A percentile compares a stretch with the other conserved stretches of the same genome.
Conservation (phyloP, 805 yeast genomes). For the Pachysolen tannophilus region DNA sequence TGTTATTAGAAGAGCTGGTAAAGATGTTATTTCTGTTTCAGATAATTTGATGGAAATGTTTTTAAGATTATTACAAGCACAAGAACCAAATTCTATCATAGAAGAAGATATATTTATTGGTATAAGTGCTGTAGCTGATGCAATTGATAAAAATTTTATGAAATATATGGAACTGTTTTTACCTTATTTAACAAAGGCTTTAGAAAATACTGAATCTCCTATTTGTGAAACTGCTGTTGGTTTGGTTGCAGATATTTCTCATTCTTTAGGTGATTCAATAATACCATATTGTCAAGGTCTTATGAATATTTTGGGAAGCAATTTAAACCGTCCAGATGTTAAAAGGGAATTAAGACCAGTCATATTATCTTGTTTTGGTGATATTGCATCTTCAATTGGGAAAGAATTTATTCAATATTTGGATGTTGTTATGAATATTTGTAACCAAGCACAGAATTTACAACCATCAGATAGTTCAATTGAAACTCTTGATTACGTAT, state of each 20-base stretch:
- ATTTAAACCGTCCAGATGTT: slow-evolving; percentile 57
- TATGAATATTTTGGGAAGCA: slow-evolving; percentile 75
- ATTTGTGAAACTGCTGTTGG: slow-evolving; percentile 90
- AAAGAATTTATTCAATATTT: slow-evolving; percentile 67
- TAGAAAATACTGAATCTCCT: slow-evolving; percentile 75
- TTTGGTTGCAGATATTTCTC: slow-evolving; percentile 87
- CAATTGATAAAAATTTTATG: slow-evolving; percentile 63
- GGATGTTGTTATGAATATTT: slow-evolving; percentile 71
- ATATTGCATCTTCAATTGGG: slow-evolving; percentile 86
- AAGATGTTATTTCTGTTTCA: slow-evolving; percentile 56
- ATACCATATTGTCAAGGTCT: slow-evolving; percentile 70
- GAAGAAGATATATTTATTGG: slow-evolving; percentile 96
- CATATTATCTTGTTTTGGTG: slow-evolving; percentile 90
- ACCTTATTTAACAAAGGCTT: slow-evolving; percentile 74
- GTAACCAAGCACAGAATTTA: slow-evolving; percentile 54
- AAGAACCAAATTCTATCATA: slow-evolving; percentile 61
- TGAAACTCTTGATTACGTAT: slow-evolving; percentile 72
- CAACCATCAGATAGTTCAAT: slow-evolving; percentile 59
- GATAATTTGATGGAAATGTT: slow-evolving; percentile 83
- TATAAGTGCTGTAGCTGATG: slow-evolving; percentile 80
- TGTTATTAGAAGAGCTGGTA: slow-evolving; percentile 73
- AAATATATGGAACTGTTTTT: slow-evolving; percentile 75
- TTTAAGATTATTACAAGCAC: slow-evolving; percentile 55
- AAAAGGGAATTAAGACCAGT: slow-evolving; percentile 81
- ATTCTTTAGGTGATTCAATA: slow-evolving; percentile 71